Conservation (phyloP, 2,329 filamentous ascomycete species). For the Neoascochyta sp. region DNA sequence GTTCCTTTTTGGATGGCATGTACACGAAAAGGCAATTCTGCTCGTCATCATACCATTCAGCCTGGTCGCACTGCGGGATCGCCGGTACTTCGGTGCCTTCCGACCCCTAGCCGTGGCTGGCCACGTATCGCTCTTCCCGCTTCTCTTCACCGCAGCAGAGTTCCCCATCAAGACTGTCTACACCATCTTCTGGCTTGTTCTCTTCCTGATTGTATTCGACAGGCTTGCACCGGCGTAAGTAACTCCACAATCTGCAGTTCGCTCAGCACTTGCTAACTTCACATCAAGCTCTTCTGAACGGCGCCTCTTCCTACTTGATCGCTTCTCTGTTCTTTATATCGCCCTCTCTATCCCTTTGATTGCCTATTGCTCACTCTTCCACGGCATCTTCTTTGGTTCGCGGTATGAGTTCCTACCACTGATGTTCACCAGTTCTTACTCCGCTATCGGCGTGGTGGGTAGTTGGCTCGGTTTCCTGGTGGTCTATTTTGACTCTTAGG, state of each 20-base stretch:
- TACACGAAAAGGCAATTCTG: conserved; percentile 95
- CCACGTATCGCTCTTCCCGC: conserved; percentile 90
- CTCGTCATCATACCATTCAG: conserved; percentile 94
- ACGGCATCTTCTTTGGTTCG: conserved; percentile 77
- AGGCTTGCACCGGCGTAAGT: conserved; percentile 72
- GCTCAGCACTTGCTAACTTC: conserved; percentile 15
- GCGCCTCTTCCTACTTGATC: conserved; percentile 83
- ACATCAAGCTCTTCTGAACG: conserved; percentile 7
- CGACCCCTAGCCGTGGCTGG: conserved; percentile 87
- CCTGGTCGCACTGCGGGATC: conserved; percentile 82
- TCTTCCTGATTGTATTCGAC: conserved; percentile 84
- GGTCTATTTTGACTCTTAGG: conserved; percentile 65
- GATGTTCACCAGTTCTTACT: conserved; percentile 96
- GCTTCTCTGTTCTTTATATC: conserved; percentile 87
- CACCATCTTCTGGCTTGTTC: conserved; percentile 83
- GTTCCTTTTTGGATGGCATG: conserved; percentile 97
- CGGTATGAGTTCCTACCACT: conserved; percentile 85
- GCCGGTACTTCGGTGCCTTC: conserved; percentile 87
- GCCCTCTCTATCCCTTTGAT: conserved; percentile 85
- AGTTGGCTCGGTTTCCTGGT: conserved; percentile 95
- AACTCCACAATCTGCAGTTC: not conserved
- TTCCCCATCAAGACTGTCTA: conserved; percentile 94
- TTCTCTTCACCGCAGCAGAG: conserved; percentile 87
- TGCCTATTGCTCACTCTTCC: conserved; percentile 79
- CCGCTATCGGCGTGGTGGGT: conserved; percentile 87